Percentiles rank a stretch among this genome's conserved stretches.
Evolutionary conservation across 805 yeast genomes (phyloP).

Genomic region (Kazachstania taianensis): DNA sequence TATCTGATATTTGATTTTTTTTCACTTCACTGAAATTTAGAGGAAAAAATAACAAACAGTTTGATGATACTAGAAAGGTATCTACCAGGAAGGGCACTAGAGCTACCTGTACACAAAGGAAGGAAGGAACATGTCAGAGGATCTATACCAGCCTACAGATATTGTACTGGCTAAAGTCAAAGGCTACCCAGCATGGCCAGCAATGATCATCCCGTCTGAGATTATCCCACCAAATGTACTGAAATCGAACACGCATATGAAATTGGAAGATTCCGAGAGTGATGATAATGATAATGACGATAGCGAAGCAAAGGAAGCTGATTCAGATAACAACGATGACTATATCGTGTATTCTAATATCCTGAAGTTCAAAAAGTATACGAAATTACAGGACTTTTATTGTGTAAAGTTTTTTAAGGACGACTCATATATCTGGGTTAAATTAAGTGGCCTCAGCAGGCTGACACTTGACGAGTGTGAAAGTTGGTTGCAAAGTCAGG

Average conservation of each 20-base stretch:
- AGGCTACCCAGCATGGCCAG: constrained; percentile 89
- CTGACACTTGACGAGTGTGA: constrained; percentile 17
- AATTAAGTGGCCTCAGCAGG: constrained; percentile 16
- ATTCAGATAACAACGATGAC: no score
- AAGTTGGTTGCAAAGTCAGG: constrained; percentile 34
- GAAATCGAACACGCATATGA: constrained; percentile 15
- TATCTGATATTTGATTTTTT: no score
- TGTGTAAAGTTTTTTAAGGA: constrained; percentile 29
- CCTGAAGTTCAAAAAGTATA: constrained; percentile 20
- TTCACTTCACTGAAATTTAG: no score
- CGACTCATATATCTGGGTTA: constrained; percentile 29
- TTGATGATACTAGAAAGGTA: no score
- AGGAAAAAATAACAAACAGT: no score
- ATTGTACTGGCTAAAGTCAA: constrained; percentile 71
- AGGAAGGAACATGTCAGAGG: neutral
- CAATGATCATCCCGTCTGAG: constrained; percentile 57
- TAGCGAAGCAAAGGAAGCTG: constrained; percentile 3
- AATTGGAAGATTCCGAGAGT: constrained; percentile 1
- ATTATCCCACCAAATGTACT: constrained; percentile 49
- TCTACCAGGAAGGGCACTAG: no score
- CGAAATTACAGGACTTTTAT: constrained; percentile 12
- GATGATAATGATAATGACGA: constrained; percentile 7
- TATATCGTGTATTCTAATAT: constrained; percentile 18
- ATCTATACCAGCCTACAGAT: constrained; percentile 34
- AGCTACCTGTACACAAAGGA: no score